These are phyloP conservation scores for Pythium diclinum DNA, from an alignment of 352 stramenopile species.

Conservation along the genomic window DNA sequence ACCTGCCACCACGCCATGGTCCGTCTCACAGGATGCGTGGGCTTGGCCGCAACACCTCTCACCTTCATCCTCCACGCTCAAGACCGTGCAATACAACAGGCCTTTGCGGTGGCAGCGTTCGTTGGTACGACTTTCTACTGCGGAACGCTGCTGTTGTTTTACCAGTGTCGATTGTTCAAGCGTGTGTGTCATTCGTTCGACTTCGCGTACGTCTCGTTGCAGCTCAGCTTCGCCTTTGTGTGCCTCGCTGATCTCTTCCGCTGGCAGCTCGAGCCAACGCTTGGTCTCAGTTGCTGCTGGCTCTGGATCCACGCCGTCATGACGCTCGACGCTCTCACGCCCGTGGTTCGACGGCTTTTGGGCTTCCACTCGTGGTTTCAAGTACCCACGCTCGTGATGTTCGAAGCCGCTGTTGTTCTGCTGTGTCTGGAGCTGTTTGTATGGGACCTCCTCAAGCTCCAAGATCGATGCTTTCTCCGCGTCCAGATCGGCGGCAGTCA, in stretches of 20 bases:
- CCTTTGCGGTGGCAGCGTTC: neutral
- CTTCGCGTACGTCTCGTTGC: constrained; percentile 34
- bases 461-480: constrained; percentile 22
- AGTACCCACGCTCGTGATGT: constrained; percentile 11
- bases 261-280: constrained; percentile 13
- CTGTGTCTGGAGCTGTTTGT: constrained; percentile 19
- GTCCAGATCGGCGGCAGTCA: neutral
- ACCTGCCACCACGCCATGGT: neutral
- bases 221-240: constrained; percentile 20
- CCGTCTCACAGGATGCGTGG: neutral
- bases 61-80: constrained; percentile 5
- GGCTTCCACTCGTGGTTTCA: constrained; percentile 16
- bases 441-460: constrained; percentile 14
- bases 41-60: neutral
- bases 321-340: constrained; percentile 28
- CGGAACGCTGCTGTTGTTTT: constrained; percentile 1
- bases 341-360: constrained; percentile 20
- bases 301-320: constrained; percentile 32
- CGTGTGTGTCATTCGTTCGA: constrained; percentile 29
- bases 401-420: neutral
- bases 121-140: constrained; percentile 5
- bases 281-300: constrained; percentile 13
- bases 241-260: constrained; percentile 31
- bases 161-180: constrained; percentile 10
- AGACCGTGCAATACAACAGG: neutral